Conservation (phyloP, 1,284 basidiomycete genomes). For the Sanguinoderma infundibulare region DNA sequence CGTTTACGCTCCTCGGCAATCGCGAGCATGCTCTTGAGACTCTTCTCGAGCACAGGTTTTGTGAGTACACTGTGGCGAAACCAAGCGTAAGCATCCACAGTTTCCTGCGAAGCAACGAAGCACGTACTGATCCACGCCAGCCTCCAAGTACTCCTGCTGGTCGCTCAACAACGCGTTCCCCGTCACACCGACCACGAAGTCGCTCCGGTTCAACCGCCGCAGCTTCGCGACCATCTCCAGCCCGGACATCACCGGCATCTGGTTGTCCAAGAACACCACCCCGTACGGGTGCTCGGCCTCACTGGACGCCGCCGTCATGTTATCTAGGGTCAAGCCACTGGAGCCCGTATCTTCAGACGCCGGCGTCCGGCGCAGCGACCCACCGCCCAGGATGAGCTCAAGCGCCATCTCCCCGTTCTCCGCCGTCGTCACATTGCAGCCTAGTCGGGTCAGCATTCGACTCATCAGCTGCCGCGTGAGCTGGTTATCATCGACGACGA, state of each 20-base stretch:
- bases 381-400: slow-evolving; percentile 64
- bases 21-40: slow-evolving; percentile 38
- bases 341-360: slow-evolving; percentile 37
- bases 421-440: slow-evolving; percentile 80
- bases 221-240: slow-evolving; percentile 72
- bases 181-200: slow-evolving; percentile 83
- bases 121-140: slow-evolving; percentile 77
- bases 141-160: slow-evolving; percentile 76
- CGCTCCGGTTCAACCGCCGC: slow-evolving; percentile 64
- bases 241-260: slow-evolving; percentile 86
- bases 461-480: slow-evolving; percentile 86
- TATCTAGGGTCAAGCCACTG: slow-evolving; percentile 28
- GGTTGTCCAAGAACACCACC: slow-evolving; percentile 85
- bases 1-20: slow-evolving; percentile 39
- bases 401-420: slow-evolving; percentile 87
- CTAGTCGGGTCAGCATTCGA: slow-evolving; percentile 78
- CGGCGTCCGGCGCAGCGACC: slow-evolving; percentile 32
- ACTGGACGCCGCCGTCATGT: slow-evolving; percentile 1
- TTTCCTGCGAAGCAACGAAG: not conserved
- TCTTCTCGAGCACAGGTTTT: slow-evolving; percentile 44
- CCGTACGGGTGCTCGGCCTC: slow-evolving; percentile 53
- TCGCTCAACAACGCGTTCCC: slow-evolving; percentile 72
- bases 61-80: slow-evolving; percentile 42
- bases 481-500: slow-evolving; percentile 81
- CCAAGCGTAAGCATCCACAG: slow-evolving; percentile 3